Conservation (phyloP, 2,329 filamentous ascomycete species). For the Orbilia javanica region DNA sequence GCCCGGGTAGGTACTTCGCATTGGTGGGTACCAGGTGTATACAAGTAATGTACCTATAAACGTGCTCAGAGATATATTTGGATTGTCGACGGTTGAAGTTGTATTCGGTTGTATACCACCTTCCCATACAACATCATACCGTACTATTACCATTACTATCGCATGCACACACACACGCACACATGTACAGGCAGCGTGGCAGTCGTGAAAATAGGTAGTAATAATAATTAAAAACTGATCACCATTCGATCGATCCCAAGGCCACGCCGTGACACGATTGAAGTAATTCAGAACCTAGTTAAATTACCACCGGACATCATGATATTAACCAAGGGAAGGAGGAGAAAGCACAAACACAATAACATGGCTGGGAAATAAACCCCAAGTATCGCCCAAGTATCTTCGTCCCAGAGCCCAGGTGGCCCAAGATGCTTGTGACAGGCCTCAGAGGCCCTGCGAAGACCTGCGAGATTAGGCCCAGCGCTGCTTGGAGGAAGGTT, state of each 20-base stretch:
- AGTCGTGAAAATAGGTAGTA: too few species aligned
- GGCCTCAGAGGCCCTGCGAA: not conserved
- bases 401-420: not conserved
- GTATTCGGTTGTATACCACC: conserved; percentile 14
- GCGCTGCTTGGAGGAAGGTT: conserved; percentile 22
- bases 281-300: too few species aligned
- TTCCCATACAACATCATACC: not conserved
- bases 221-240: too few species aligned
- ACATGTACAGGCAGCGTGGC: too few species aligned
- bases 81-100: too few species aligned
- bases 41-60: too few species aligned
- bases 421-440: conserved; percentile 10
- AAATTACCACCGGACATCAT: too few species aligned
- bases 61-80: conserved; percentile 3
- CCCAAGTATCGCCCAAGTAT: not conserved
- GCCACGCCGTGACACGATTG: not conserved
- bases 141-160: too few species aligned
- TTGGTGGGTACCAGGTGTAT: too few species aligned
- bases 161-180: too few species aligned
- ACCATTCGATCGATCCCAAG: not conserved
- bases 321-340: not conserved
- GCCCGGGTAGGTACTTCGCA: not conserved
- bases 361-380: not conserved
- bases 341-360: conserved; percentile 2
- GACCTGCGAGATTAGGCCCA: conserved; percentile 23